Evolutionary conservation across 2,329 filamentous ascomycete genomes (phyloP), one percentile per base, ranked within the genome.

Genomic region (Xylaria sp.): DNA sequence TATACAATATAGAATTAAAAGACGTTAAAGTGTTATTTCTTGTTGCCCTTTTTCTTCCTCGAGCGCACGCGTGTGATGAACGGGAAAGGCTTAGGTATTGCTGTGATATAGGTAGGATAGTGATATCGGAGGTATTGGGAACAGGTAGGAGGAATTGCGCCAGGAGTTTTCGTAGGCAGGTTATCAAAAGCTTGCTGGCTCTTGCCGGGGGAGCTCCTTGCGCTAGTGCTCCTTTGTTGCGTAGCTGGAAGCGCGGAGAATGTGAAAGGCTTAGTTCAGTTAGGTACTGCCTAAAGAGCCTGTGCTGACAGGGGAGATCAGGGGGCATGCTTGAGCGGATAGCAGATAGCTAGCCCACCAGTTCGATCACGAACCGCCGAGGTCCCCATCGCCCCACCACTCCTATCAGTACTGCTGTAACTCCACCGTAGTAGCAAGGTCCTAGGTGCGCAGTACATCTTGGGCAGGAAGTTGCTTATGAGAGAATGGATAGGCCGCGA

Each of bases 191-290:
- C 55, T 64, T 68, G 54, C 55, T 57, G 41, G 54, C 34, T 65
- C 37, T 57, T 57, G 54, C 34, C 62, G 62, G 63, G 68, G 52
- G 62, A 68, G 68, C 65, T 70, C 57, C 25, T 57, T 61, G 34
- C 41, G 34, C 39, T 59, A 61, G 50, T 46, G 54, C 15, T 44
- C 37, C 52, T 54, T 64, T 63, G 63, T 48, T 71, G 64, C 39
- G 50, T 67, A 59, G 67, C 64, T 66, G 58, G 69, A 69, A 71
- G 52, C 51, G 58, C 63, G 54, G 62, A 71, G 66, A 71, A 69
- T 57, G 55, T 34, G 60, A 48, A 55, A 68, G 62, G 61, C 37
- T 41, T 57, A 44, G 25, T 31, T 52, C 18, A 46, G 41, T 18
- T 46, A 31, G 50, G 28, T 54, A 31, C 52, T 54, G 15, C 28